Conservation (phyloP, 2,329 filamentous ascomycete species). For the Esteya vermicola region DNA sequence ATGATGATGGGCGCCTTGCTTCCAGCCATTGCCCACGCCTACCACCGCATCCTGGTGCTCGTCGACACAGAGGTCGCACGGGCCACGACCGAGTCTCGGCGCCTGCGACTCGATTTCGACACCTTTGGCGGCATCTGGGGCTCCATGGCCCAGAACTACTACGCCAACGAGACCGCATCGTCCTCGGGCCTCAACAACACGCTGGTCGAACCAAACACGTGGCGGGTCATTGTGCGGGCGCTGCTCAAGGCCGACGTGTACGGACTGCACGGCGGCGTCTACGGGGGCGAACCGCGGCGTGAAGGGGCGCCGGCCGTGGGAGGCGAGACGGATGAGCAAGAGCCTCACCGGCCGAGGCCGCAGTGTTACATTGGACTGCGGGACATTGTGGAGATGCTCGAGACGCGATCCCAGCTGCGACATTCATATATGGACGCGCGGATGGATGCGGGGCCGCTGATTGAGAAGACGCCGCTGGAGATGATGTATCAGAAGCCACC, state of each 20-base stretch:
- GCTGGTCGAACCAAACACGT: slow-evolving; percentile 35
- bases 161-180: not conserved
- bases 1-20: slow-evolving; percentile 45
- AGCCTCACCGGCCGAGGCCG: slow-evolving; percentile 2
- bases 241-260: slow-evolving; percentile 44
- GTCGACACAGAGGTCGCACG: slow-evolving; percentile 35
- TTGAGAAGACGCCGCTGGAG: slow-evolving; percentile 3
- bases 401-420: slow-evolving; percentile 31
- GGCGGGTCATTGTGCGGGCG: slow-evolving; percentile 38
- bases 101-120: slow-evolving; percentile 28
- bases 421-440: too few relatives aligned
- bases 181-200: slow-evolving; percentile 24
- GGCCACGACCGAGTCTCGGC: slow-evolving; percentile 26
- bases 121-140: slow-evolving; percentile 37
- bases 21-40: slow-evolving; percentile 42
- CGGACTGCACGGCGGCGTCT: slow-evolving; percentile 30
- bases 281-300: not conserved
- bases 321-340: too few relatives aligned
- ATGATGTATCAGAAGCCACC: slow-evolving; percentile 16
- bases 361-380: slow-evolving; percentile 32
- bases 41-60: slow-evolving; percentile 37
- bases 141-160: slow-evolving; percentile 14
- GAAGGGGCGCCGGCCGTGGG: too few relatives aligned
- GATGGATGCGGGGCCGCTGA: slow-evolving; percentile 27
- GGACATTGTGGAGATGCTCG: slow-evolving; percentile 38